Evolutionary conservation across 495 filamentous ascomycete species (phyloP).

Genomic region (Chaetomium tenue): DNA sequence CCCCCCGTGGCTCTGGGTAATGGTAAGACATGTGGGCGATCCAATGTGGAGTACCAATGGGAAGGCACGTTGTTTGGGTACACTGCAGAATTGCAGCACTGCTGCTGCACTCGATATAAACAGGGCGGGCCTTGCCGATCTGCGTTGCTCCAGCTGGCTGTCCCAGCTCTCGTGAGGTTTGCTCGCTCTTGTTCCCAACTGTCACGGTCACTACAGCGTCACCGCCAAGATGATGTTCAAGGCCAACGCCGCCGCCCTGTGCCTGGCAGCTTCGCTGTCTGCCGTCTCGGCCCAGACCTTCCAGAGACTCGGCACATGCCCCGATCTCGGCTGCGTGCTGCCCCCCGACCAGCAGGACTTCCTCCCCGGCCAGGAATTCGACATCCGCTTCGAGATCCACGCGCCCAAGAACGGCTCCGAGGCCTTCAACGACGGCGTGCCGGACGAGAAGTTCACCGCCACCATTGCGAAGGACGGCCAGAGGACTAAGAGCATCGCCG

Average conservation of each 20-base stretch:
- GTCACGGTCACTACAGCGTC: too few relatives aligned
- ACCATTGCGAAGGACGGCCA: constrained; percentile 61
- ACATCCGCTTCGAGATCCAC: constrained; percentile 73
- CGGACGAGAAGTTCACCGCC: constrained; percentile 67
- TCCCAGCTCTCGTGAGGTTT: neutral
- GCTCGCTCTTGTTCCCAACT: neutral
- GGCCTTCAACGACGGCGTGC: constrained; percentile 55
- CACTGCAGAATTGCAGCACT: constrained; percentile 5
- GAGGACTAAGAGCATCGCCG: constrained; percentile 46
- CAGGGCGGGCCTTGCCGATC: constrained; percentile 10
- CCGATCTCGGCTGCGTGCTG: constrained; percentile 68
- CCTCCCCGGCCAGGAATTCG: constrained; percentile 70
- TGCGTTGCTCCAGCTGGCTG: neutral
- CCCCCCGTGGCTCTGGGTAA: constrained; percentile 1
- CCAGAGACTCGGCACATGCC: constrained; percentile 68
- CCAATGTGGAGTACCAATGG: neutral
- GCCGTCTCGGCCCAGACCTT: constrained; percentile 60
- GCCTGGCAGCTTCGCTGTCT: constrained; percentile 37
- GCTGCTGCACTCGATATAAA: constrained; percentile 13
- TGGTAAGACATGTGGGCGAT: neutral
- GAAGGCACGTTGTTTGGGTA: constrained; percentile 13
- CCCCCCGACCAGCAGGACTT: constrained; percentile 77
- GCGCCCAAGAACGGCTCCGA: constrained; percentile 74
- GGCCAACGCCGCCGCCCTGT: constrained; percentile 30
- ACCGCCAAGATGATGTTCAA: constrained; percentile 34